These are phyloP conservation scores for Blepharisma undulans DNA, from an alignment of 169 alveolate species.

Conservation along the genomic window DNA sequence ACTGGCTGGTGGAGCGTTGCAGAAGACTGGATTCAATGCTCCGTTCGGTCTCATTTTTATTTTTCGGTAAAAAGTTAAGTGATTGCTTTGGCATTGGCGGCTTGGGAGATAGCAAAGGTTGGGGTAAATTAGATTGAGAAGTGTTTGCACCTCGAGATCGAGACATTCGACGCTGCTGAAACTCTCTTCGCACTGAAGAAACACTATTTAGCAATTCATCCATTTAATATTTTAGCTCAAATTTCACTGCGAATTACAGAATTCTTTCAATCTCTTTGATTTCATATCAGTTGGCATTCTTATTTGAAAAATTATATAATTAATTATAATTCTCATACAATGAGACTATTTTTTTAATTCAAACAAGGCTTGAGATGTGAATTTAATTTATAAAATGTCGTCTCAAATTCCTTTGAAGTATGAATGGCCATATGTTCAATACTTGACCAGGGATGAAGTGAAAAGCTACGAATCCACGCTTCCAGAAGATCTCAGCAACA, in stretches of 20 bases:
- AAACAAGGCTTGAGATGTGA: not conserved
- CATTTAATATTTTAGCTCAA: not conserved
- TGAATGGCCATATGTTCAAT: not conserved
- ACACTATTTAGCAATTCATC: conserved; percentile 3
- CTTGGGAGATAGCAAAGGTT: not conserved
- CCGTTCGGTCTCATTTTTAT: not conserved
- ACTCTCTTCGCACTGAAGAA: not conserved
- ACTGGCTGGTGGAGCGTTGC: not conserved
- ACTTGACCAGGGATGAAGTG: not conserved
- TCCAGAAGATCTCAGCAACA: not conserved
- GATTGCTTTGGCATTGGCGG: not conserved
- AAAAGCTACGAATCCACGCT: not conserved
- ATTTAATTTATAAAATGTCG: not conserved
- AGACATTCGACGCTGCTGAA: not conserved
- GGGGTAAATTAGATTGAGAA: not conserved
- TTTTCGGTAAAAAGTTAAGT: not conserved
- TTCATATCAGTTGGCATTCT: too few relatives aligned
- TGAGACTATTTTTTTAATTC: too few relatives aligned
- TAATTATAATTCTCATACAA: too few relatives aligned
- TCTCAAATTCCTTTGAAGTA: not conserved
- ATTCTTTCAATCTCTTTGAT: not conserved
- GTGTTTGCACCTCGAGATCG: not conserved
- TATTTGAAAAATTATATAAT: too few relatives aligned
- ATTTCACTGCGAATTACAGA: not conserved
- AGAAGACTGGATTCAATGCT: not conserved